Evolutionary conservation across 768 basidiomycete species (phyloP).

Genomic region (Lentinula aciculospora): DNA sequence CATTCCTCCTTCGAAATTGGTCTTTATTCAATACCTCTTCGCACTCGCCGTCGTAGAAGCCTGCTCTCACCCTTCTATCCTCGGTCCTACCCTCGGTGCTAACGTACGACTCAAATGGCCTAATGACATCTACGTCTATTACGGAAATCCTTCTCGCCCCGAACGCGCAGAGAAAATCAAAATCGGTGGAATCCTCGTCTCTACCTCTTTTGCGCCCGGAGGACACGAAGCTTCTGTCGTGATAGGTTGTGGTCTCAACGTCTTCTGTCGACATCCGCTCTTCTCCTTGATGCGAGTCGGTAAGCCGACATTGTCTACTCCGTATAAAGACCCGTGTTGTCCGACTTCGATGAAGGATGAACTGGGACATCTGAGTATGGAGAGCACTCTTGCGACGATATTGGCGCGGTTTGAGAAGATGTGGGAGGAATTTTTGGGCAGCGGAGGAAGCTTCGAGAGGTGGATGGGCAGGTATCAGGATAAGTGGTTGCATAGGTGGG

Average conservation of each 20-base stretch:
- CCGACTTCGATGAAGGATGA: neutral
- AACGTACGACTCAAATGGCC: slow-evolving; percentile 90
- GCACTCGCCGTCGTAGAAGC: slow-evolving; percentile 87
- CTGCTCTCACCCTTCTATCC: slow-evolving; percentile 54
- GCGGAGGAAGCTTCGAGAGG: slow-evolving; percentile 67
- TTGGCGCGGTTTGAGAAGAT: slow-evolving; percentile 72
- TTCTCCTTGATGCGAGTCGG: slow-evolving; percentile 70
- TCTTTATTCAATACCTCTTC: slow-evolving; percentile 92
- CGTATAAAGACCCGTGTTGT: neutral
- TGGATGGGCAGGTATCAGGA: slow-evolving; percentile 78
- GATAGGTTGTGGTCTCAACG: slow-evolving; percentile 60
- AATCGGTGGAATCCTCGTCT: slow-evolving; percentile 85
- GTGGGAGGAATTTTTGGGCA: slow-evolving; percentile 68
- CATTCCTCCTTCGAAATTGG: slow-evolving; percentile 58
- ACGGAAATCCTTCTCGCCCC: slow-evolving; percentile 24
- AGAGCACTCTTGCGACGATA: slow-evolving; percentile 69
- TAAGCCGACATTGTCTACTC: slow-evolving; percentile 17
- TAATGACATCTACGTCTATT: slow-evolving; percentile 84
- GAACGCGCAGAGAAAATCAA: slow-evolving; percentile 57
- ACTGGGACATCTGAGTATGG: slow-evolving; percentile 46
- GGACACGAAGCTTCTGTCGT: slow-evolving; percentile 54
- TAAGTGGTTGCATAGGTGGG: slow-evolving; percentile 60
- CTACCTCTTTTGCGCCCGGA: neutral
- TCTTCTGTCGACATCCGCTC: slow-evolving; percentile 68
- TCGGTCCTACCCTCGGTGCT: slow-evolving; percentile 41